phyloP scores from a whole-genome alignment of 164 flowering plant species.

The Warburgia ugandensis region DNA sequence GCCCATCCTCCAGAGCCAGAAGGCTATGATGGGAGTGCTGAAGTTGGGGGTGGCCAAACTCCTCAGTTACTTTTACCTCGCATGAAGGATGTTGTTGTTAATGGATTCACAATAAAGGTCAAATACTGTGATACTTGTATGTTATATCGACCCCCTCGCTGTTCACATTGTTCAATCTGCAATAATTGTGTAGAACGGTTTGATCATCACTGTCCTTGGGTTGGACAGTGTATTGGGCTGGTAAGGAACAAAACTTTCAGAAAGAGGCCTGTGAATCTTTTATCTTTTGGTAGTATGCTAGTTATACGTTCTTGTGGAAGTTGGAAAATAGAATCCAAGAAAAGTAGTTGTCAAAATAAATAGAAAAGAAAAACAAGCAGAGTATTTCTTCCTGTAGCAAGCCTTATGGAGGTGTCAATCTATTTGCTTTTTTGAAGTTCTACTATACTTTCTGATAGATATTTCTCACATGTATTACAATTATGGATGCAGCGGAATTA shows the following conservation, averaged over 20 bases:
- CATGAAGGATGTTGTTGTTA: conserved; percentile 74
- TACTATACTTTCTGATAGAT: too few species aligned
- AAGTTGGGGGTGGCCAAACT: conserved; percentile 63
- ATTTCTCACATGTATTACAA: too few species aligned
- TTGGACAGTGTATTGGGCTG: conserved; percentile 95
- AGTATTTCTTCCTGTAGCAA: too few species aligned
- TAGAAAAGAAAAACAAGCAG: too few species aligned
- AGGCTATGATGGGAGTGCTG: conserved; percentile 56
- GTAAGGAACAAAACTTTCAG: conserved; percentile 32
- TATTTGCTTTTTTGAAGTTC: too few species aligned
- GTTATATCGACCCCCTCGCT: conserved; percentile 97
- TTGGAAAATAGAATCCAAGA: too few species aligned
- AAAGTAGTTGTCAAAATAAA: too few species aligned
- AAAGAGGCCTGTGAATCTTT: too few species aligned
- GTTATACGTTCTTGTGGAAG: too few species aligned
- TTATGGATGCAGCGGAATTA: conserved; percentile 86
- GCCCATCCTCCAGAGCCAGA: conserved; percentile 97
- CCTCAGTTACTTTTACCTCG: conserved; percentile 82
- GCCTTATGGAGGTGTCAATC: too few species aligned
- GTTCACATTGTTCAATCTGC: conserved; percentile 91
- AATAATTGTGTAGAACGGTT: conserved; percentile 91
- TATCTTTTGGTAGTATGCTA: too few species aligned
- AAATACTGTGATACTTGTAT: conserved; percentile 98
- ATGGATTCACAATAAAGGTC: conserved; percentile 66
- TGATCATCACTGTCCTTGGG: conserved; percentile 99